Percentiles rank a stretch among this genome's conserved stretches.
Evolutionary conservation across 441 rosid genomes (phyloP).

Genomic region (Sinapis alba): DNA sequence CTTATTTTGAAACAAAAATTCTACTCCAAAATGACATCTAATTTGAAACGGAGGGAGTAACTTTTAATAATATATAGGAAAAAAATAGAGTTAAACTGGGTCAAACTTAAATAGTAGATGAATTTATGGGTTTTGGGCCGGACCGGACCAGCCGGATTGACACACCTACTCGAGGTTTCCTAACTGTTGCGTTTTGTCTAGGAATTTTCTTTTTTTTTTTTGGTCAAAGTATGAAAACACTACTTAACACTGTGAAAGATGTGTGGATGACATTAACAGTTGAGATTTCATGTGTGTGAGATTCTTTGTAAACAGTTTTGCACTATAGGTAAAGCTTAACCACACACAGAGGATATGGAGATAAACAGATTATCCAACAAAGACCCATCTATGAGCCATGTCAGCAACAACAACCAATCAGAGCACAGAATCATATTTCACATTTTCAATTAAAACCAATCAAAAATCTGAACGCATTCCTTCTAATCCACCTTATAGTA

Average conservation of each 20-base stretch:
- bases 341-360: slow-evolving; percentile 29
- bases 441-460: slow-evolving; percentile 46
- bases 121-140: no score
- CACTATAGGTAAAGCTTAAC: slow-evolving; percentile 12
- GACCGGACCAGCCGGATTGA: no score
- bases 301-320: slow-evolving; percentile 19
- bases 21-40: no score
- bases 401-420: slow-evolving; percentile 56
- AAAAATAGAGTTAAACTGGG: no score
- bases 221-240: no score
- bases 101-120: no score
- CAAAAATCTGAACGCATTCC: slow-evolving; percentile 48
- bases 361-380: slow-evolving; percentile 37
- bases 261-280: slow-evolving; percentile 24
- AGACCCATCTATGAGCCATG: slow-evolving; percentile 52
- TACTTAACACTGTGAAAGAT: neutral
- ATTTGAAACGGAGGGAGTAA: no score
- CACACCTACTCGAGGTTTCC: no score
- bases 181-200: neutral
- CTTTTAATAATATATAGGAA: no score
- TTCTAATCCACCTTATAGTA: slow-evolving; percentile 57
- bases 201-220: slow-evolving; percentile 4
- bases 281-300: slow-evolving; percentile 22
- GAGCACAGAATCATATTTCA: slow-evolving; percentile 58
- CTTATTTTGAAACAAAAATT: no score